Evolutionary conservation across 2,329 filamentous ascomycete species (phyloP), one percentile per base, ranked within the genome.

Genomic region (Botrytis aclada): DNA sequence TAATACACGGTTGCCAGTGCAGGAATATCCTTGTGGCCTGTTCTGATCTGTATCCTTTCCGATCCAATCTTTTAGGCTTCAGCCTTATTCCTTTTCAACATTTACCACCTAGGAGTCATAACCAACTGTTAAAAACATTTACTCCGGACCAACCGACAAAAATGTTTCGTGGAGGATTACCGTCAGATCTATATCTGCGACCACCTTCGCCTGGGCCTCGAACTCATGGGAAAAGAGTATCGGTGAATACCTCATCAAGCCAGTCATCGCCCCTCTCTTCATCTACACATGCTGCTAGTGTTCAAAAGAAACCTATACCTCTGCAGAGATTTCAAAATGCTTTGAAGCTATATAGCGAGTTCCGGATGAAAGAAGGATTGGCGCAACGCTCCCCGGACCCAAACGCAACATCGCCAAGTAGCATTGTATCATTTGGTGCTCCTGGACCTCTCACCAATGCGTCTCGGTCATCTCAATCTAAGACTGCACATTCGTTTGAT

Each of bases 241-340:
- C 71, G 10, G 58, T 56, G n/a, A 39, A 34, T 22, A 51, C 69
- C 34, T 75, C 76, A 29, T 74, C 69, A 29, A 70, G 69, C 8
- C 72, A 74, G 43, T 56, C 32, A 34, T 67, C 73, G 9, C 69
- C 70, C 5, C 74, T 74, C 32, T 61, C 54, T 16, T 66, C 70
- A 34, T 41, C 47, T 20, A 61, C 56, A 14, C n/a, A 29, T 25
- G 16, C 45, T 16, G 10, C n/a, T 5, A 37, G 18, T 45, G 20
- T 32, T 18, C 12, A n/a, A 41, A 66, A 67, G 47, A 74, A 77
- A 34, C 63, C 75, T 20, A 80, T 80, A 37, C 74, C 76, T 10
- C 43, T 34, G 9, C 70, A 77, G 7, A 80, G 79, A 62, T 34
- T 75, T 47, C 65, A 70, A 34, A 76, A 74, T 58, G 78, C 79